phyloP scores from a whole-genome alignment of 2,329 filamentous ascomycete species.

The Claviceps capensis region DNA sequence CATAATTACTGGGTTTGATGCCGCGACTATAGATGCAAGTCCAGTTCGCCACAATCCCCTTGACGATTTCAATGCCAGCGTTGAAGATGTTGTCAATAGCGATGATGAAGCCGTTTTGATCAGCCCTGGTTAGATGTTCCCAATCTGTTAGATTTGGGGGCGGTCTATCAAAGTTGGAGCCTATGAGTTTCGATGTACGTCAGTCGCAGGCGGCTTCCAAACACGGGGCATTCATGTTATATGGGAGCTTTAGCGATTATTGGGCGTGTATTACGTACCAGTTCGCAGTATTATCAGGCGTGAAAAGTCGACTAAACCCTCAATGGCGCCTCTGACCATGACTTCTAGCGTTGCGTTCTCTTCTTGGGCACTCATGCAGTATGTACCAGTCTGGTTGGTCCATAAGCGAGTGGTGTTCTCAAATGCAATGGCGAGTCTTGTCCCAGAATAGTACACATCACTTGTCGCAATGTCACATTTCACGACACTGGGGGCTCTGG shows the following conservation, averaged over 20 bases:
- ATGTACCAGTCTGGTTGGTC: conserved; percentile 54
- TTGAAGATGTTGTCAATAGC: conserved; percentile 53
- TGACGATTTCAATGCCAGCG: conserved; percentile 50
- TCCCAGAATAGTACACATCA: conserved; percentile 59
- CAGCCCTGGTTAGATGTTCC: conserved; percentile 43
- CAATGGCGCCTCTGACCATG: conserved; percentile 43
- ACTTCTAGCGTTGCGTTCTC: conserved; percentile 58
- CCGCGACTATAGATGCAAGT: conserved; percentile 42
- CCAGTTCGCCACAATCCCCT: conserved; percentile 50
- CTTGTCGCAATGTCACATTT: conserved; percentile 56
- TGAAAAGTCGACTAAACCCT: conserved; percentile 47
- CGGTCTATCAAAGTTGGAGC: conserved; percentile 58
- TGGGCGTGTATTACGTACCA: conserved; percentile 17
- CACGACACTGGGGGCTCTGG: conserved; percentile 38
- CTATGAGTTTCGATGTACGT: conserved; percentile 13
- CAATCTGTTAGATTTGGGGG: conserved; percentile 41
- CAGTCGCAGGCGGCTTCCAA: background rate
- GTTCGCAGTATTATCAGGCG: conserved; percentile 56
- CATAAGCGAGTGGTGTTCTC: conserved; percentile 48
- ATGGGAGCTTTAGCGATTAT: too few species aligned
- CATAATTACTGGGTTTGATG: conserved; percentile 46
- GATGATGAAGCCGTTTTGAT: conserved; percentile 51
- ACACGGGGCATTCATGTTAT: too few species aligned
- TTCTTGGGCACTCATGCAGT: conserved; percentile 61
- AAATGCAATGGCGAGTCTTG: conserved; percentile 46